phyloP scores from a whole-genome alignment of 176 grass and related monocot genomes.

The Avena sativa region DNA sequence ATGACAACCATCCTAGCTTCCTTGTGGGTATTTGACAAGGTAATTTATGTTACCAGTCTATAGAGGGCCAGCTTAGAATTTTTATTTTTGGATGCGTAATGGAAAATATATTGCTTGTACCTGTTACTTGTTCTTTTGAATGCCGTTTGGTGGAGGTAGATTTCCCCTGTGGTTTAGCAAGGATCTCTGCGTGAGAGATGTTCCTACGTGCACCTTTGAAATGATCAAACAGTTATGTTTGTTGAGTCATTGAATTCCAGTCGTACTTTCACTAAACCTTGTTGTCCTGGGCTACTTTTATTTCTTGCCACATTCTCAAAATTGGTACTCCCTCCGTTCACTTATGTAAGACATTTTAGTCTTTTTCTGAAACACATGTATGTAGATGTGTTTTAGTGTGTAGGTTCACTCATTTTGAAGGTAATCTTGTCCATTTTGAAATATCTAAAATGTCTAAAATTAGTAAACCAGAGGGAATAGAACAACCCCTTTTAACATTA shows the following conservation, averaged over 20 bases:
- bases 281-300: background rate
- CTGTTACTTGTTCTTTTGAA: background rate
- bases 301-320: background rate
- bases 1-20: background rate
- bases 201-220: background rate
- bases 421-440: too few relatives aligned
- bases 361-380: too few relatives aligned
- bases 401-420: too few relatives aligned
- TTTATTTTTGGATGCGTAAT: background rate
- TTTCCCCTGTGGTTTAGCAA: background rate
- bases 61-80: background rate
- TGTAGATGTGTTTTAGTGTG: too few relatives aligned
- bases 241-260: background rate
- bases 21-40: background rate
- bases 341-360: too few relatives aligned
- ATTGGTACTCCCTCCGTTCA: background rate
- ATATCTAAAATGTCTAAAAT: too few relatives aligned
- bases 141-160: background rate
- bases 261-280: background rate
- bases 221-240: background rate
- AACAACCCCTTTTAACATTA: background rate
- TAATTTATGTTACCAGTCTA: background rate
- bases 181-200: background rate
- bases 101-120: background rate
- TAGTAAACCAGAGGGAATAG: too few relatives aligned